Evolutionary conservation across 2,329 filamentous ascomycete species (phyloP), one percentile per base, ranked within the genome.

Genomic region (Colletotrichum sidae): DNA sequence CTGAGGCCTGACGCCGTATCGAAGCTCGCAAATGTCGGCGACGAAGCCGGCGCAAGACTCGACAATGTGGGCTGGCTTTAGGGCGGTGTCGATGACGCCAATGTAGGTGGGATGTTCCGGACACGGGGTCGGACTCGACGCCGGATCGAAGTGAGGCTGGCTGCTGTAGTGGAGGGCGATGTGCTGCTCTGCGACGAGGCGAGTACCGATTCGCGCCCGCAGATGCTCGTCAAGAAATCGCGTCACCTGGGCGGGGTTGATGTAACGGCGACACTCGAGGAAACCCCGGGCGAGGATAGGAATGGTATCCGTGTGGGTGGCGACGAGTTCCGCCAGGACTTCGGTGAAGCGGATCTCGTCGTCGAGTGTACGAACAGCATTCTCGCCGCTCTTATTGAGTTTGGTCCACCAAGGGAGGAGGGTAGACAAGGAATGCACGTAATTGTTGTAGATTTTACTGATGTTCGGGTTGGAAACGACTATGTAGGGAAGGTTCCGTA

Each of bases 391-490:
- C 35, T 73, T 63, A 49, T 66, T 55, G 42, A 76, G 76, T 25
- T 68, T 81, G 12, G 54, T 57, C 59, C 77, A 79, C 81, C 95
- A 97, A 6, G 95, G 94, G 4, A 98, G 86, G 13, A 99, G 85
- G 1, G 94, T 97, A 2, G 92, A 95, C 17, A 99, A 83, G 2
- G 94, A 97, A 78, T 97, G 94, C 49, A 97, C 84, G 78, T 99
- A 99, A 79, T 97, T 98, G 78, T 92, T 90, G 83, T 98, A 97
- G 69, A 99, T 99, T 72, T 91, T 90, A 34, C 91, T 92, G 71
- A 99, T 94, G 76, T 97, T 93, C 1, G 94, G 93, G 76, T 99
- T 98, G n/a, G 95, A 94, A 34, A 99, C 96, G 60, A 99, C 95
- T 69, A 99, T 98, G 78, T 95, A 99, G 0, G 96, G 96, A 8